Evolutionary conservation across 345 rosid genomes (phyloP), one percentile per base, ranked within the genome.

Genomic region (Draba incana): DNA sequence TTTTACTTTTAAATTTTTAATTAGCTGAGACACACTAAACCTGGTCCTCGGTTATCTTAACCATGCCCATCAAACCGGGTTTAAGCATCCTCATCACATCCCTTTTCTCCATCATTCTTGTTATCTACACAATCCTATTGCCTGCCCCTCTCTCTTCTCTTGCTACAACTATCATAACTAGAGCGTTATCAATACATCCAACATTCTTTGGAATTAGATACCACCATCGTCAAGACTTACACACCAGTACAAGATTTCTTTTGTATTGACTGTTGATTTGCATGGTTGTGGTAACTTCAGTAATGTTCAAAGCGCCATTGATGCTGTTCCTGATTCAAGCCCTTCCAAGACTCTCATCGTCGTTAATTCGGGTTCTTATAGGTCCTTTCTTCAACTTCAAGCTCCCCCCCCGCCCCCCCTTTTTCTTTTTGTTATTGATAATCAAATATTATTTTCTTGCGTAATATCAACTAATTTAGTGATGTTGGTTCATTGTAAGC

Each of bases 251-350:
- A 55, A 51, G 39, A 66, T 81, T 25, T 76, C 87, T 11, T 82
- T 66, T 59, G 81, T 88, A 20, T 63, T 88, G 64, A 85, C 85
- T 1, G 96, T 92, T 30, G 93, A 81, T 81, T 50, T 56, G 37
- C 72, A 71, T 4, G 92, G 93, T 35, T 90, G 96, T 59, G 90
- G 80, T 37, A 79, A 88, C 70, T 88, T 90, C 57, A 90, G 78
- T 39, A 86, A 80, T 25, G 71, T 88, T 62, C 97, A 92, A 78
- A 71, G 83, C 47, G 97, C 98, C 1, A 76, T 90, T 8, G 93
- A 90, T 53, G 77, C 71, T 30, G 88, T 74, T 57, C 97, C 97
- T 9, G 85, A 80, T n/a, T 76, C 54, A 27, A 86, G 84, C 59
- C 39, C 78, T 37, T 70, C 74, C 38, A 81, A 66, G 65, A 90